Percentiles rank a stretch among this genome's conserved stretches.
Conservation (phyloP, 192 early-diverging fungal species). For the Coemansia sp. region DNA sequence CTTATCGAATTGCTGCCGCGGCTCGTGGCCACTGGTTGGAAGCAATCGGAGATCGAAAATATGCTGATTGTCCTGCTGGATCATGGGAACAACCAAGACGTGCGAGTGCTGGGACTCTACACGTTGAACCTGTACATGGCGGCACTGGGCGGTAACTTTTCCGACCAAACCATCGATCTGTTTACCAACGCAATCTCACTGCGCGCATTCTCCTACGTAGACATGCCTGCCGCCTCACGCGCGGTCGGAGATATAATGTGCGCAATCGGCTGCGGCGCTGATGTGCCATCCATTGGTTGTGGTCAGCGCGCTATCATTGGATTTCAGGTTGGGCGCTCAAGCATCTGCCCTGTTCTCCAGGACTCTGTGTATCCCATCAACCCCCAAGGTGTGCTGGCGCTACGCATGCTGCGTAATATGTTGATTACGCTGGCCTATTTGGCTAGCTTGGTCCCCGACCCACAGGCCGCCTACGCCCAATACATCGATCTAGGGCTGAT, state of each 20-base stretch:
- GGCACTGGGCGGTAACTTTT: constrained; percentile 11
- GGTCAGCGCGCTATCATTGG: constrained; percentile 35
- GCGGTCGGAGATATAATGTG: constrained; percentile 35
- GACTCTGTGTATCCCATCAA: constrained; percentile 25
- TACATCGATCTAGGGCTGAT: constrained; percentile 17
- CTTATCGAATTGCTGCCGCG: constrained; percentile 27
- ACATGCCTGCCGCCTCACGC: constrained; percentile 31
- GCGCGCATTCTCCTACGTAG: constrained; percentile 30
- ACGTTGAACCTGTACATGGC: constrained; percentile 27
- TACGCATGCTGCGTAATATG: constrained; percentile 24
- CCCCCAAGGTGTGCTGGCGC: constrained; percentile 36
- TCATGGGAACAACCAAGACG: constrained; percentile 43
- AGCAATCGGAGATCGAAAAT: constrained; percentile 32
- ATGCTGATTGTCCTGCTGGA: constrained; percentile 41
- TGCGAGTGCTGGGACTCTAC: constrained; percentile 30
- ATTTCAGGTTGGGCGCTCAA: constrained; percentile 22
- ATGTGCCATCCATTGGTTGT: constrained; percentile 33
- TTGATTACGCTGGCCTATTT: constrained; percentile 8
- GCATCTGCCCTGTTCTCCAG: constrained; percentile 40
- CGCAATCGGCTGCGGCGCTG: constrained; percentile 25
- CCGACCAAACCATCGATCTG: constrained; percentile 19
- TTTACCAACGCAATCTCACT: constrained; percentile 35
- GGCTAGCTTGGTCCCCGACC: constrained; percentile 24
- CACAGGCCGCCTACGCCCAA: constrained; percentile 14
- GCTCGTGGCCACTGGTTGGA: constrained; percentile 31